Base-by-base conservation (phyloP, 768 basidiomycete genomes). In the Lanmaoa rubissima region DNA sequence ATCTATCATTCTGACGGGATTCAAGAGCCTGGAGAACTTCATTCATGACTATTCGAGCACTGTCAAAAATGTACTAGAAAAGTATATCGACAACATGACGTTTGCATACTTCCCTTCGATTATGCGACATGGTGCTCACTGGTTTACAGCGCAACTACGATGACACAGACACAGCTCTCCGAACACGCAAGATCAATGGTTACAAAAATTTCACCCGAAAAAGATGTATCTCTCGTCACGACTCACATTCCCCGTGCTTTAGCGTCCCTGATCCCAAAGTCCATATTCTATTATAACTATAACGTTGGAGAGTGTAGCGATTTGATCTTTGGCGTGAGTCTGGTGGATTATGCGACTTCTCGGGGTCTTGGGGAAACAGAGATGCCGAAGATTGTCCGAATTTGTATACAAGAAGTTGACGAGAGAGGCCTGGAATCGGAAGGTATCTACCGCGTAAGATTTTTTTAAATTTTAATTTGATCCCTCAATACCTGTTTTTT, bases 301-400 rank as follows among this genome's bases (percentile, higher is more conserved):
- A 77, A 80, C 58, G 88, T 96, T 26, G 94, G 94, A 26, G 85
- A 86, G 67, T 97, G 94, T 66, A 83, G 81, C 51, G 93, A 95
- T 70, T 73, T 97, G 26, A 90, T 95, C 35, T 97, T 96, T 67
- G 94, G 94, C 24, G 85, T 95, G 61, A 87, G 83, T 61, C 74
- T 97, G 55, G 86, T 88, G 41, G 94, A 95, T 66, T 96, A 97
- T 66, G 91, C 94, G 16, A 92, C 88, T 39, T 81, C 90, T 10
- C 83, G 92, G 59, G 83, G 82, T 42, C 74, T 92, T 17, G 76
- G 73, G 17, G 92, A 94, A 58, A 84, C 83, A 12, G 83, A 87
- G 10, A 77, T 90, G 34, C 94, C 94, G 0, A 89, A 85, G 70
- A 89, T 95, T 50, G 75, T 96, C 14, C 78, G 78, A 54, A 83